Evolutionary conservation across 805 yeast genomes (phyloP), one percentile per base, ranked within the genome.

Genomic region (Lipomyces anomalus): DNA sequence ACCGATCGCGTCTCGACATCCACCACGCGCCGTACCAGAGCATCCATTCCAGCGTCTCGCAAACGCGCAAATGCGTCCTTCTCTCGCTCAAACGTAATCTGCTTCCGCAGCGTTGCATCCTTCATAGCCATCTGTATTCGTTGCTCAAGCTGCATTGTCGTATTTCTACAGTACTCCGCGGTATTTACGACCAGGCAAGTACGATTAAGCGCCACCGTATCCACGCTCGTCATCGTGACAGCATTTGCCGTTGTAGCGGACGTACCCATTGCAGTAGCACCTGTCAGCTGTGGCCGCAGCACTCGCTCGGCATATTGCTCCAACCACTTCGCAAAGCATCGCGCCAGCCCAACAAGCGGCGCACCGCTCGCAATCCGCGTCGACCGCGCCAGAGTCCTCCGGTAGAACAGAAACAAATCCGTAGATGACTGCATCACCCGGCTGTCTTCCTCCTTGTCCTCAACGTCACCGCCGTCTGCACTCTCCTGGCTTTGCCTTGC

Each of bases 371-470:
- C 67, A 20, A 84, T 62, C 47, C 75, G 78, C 13, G 84, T 65
- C 6, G 88, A 72, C 60, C 86, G 95, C 20, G 80, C 70, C 30
- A 92, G 64, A 6, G 84, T 67, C 40, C 80, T 80, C 48, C 95
- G 76, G 61, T 85, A 89, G 2, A 76, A 67, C 57, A 87, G 76
- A 64, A 92, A 89, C 28, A 92, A 65, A 55, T 90, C 97, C 1
- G 94, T 86, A 7, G 95, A 84, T 0, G 95, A 84, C 32, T 82
- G 85, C 6, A 92, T 70, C 13, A 92, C 89, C 57, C 81, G 76
- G 4, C 82, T 76, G 6, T 75, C 70, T 33, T 72, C 74, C 29
- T 73, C 71, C 42, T 69, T 69, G 17, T 70, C 66, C 4, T 68
- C 67, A 3, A 68, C 66, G n/a, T n/a, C n/a, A n/a, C n/a, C n/a